A percentile compares a stretch with the other conserved stretches of the same genome.
phyloP scores from a whole-genome alignment of 495 filamentous ascomycete species.

The Penicillium alfredii region DNA sequence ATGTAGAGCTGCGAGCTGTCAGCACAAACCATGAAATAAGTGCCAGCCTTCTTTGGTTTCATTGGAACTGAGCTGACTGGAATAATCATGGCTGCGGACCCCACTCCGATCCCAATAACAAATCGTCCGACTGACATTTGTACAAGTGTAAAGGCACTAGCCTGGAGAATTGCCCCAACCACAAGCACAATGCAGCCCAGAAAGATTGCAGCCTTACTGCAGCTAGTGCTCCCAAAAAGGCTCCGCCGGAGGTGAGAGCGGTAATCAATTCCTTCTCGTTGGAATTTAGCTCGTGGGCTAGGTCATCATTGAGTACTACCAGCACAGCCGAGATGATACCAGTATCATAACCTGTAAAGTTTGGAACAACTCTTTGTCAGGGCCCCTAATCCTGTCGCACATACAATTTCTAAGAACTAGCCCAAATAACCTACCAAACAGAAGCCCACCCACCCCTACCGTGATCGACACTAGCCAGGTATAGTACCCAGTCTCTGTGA shows the following conservation, averaged over 20 bases:
- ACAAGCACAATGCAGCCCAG: conserved; percentile 43
- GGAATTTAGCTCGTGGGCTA: conserved; percentile 24
- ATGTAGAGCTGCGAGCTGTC: too few relatives aligned
- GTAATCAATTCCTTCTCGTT: conserved; percentile 44
- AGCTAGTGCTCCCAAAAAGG: conserved; percentile 45
- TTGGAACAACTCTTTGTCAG: too few relatives aligned
- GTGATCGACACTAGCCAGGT: conserved; percentile 15
- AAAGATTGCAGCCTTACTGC: conserved; percentile 45
- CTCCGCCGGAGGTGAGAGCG: conserved; percentile 43
- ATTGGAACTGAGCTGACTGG: too few relatives aligned
- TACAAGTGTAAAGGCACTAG: conserved; percentile 37
- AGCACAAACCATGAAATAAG: too few relatives aligned
- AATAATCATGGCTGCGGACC: conserved; percentile 45
- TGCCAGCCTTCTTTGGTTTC: too few relatives aligned
- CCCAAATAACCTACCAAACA: too few relatives aligned
- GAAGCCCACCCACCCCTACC: conserved; percentile 31
- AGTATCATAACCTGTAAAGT: conserved; percentile 46
- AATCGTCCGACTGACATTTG: conserved; percentile 47
- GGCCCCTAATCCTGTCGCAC: too few relatives aligned
- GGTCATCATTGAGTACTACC: conserved; percentile 32
- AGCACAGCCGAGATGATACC: conserved; percentile 46
- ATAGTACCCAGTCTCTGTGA: neutral
- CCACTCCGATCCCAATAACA: conserved; percentile 46
- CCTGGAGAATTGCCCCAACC: conserved; percentile 39
- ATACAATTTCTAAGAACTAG: too few relatives aligned